Evolutionary conservation across 2,329 filamentous ascomycete genomes (phyloP).

Genomic region (Anthostomella pinea): DNA sequence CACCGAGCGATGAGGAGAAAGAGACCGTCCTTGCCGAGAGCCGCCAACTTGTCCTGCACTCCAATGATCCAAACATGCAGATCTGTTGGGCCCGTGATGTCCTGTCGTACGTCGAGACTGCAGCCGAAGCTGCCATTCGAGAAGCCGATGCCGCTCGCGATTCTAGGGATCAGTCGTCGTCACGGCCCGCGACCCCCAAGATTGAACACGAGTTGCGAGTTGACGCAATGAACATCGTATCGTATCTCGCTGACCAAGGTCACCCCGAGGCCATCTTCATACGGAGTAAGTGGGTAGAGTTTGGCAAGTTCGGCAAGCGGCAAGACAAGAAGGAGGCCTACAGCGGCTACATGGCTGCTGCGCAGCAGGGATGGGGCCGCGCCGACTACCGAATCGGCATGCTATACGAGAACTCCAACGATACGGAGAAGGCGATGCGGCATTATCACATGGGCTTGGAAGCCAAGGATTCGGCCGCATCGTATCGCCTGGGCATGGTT

Average conservation of each 20-base stretch:
- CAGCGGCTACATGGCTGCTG: conserved; percentile 78
- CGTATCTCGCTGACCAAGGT: conserved; percentile 83
- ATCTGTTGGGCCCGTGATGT: conserved; percentile 95
- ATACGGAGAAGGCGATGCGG: conserved; percentile 83
- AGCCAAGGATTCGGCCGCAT: conserved; percentile 82
- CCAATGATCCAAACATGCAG: conserved; percentile 94
- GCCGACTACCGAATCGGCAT: conserved; percentile 97
- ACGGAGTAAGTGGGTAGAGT: conserved; percentile 94
- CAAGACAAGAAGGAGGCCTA: conserved; percentile 96
- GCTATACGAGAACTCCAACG: conserved; percentile 95
- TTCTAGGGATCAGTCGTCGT: conserved; percentile 33
- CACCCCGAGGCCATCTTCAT: conserved; percentile 95
- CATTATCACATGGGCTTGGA: conserved; percentile 84
- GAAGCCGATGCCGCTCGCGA: conserved; percentile 44
- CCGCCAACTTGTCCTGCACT: conserved; percentile 79
- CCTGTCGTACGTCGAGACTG: conserved; percentile 81
- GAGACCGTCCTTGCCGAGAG: conserved; percentile 86
- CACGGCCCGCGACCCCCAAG: conserved; percentile 74
- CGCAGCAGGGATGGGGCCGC: conserved; percentile 79
- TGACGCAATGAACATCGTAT: conserved; percentile 89
- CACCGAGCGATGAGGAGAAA: conserved; percentile 90
- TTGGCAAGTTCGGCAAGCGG: conserved; percentile 89
- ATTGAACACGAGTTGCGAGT: conserved; percentile 83
- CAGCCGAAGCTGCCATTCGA: conserved; percentile 71
- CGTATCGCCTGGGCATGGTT: conserved; percentile 93